A percentile compares a stretch with the other conserved stretches of the same genome.
Evolutionary conservation across 768 basidiomycete species (phyloP).

Genomic region (Pluteus cervinus): DNA sequence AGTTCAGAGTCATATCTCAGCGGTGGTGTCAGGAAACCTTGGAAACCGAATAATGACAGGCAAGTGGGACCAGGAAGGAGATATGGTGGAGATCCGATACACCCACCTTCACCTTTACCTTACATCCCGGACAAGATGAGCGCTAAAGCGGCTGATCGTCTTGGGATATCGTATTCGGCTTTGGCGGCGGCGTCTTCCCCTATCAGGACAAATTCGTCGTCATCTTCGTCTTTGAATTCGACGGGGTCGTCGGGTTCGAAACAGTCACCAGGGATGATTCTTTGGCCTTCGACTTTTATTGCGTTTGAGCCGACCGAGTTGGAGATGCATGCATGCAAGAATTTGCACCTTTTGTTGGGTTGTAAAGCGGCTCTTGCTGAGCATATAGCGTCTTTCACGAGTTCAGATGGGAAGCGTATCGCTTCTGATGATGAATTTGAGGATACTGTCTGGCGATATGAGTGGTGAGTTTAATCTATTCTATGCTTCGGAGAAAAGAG

Average conservation of each 20-base stretch:
- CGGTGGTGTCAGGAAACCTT: constrained; percentile 1
- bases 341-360: constrained; percentile 57
- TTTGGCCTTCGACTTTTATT: constrained; percentile 55
- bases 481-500: too few relatives aligned
- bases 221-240: constrained; percentile 5
- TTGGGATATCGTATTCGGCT: constrained; percentile 31
- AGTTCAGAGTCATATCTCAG: constrained; percentile 7
- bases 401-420: constrained; percentile 28
- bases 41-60: background rate
- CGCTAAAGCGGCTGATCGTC: constrained; percentile 34
- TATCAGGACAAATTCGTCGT: constrained; percentile 10
- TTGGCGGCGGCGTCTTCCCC: constrained; percentile 19
- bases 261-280: constrained; percentile 59
- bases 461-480: constrained; percentile 35
- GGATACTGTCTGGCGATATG: constrained; percentile 49
- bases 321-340: constrained; percentile 72
- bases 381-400: constrained; percentile 33
- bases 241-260: constrained; percentile 15
- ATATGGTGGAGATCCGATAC: too few relatives aligned
- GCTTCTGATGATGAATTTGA: constrained; percentile 30
- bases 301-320: constrained; percentile 52
- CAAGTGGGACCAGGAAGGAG: too few relatives aligned
- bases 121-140: constrained; percentile 15
- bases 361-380: constrained; percentile 54
- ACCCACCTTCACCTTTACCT: too few relatives aligned